Percentiles rank a stretch among this genome's conserved stretches.
These are phyloP conservation scores for Trichoderma simmonsii DNA, from an alignment of 2,329 filamentous ascomycete genomes.

Conservation along the genomic window DNA sequence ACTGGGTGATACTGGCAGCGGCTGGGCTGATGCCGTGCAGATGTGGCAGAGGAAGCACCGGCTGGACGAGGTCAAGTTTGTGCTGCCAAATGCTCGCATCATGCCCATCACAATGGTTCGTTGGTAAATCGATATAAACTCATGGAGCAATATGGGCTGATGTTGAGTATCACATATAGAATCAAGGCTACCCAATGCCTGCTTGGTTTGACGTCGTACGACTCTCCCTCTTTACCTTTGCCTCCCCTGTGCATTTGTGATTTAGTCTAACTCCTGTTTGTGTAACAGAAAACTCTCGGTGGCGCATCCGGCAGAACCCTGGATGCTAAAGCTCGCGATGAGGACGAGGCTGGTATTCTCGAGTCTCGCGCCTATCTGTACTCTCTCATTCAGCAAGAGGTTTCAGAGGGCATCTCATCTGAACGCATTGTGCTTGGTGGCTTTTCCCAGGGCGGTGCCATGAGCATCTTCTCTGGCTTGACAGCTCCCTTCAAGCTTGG, in stretches of 20 bases:
- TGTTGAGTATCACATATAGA: conserved; percentile 45
- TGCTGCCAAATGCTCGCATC: conserved; percentile 84
- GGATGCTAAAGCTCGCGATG: conserved; percentile 30
- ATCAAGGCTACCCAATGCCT: conserved; percentile 75
- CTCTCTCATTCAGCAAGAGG: conserved; percentile 73
- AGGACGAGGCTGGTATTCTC: conserved; percentile 73
- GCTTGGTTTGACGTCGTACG: conserved; percentile 81
- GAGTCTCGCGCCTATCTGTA: conserved; percentile 73
- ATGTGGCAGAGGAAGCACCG: conserved; percentile 78
- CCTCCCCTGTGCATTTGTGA: neutral
- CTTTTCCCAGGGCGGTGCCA: conserved; percentile 84
- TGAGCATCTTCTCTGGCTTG: conserved; percentile 76
- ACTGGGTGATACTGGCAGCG: conserved; percentile 76
- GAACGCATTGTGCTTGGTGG: conserved; percentile 83
- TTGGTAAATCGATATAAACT: neutral
- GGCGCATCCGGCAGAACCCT: conserved; percentile 21
- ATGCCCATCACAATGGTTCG: conserved; percentile 73
- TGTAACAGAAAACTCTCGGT: conserved; percentile 34
- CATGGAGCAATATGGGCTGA: neutral
- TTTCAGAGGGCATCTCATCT: conserved; percentile 70
- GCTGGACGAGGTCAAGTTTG: conserved; percentile 87
- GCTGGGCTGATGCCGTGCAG: conserved; percentile 80
- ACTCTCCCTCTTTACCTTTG: neutral
- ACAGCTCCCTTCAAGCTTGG: conserved; percentile 71
- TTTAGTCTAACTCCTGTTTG: neutral